These are phyloP conservation scores for Neurospora sp. DNA, from an alignment of 495 filamentous ascomycete species.

Conservation along the genomic window DNA sequence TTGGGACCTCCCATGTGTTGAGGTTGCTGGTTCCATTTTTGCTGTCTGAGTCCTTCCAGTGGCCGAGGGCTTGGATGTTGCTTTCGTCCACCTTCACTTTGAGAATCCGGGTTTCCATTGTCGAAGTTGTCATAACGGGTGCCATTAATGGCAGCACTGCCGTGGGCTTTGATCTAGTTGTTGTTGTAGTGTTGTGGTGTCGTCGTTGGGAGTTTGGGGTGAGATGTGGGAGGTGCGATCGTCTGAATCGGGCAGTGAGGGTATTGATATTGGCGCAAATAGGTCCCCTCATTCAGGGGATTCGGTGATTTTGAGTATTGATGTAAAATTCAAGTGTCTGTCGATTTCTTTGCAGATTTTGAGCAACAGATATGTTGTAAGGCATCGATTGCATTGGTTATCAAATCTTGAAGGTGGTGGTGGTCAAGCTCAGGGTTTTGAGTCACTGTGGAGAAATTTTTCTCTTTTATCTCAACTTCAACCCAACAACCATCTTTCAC, in stretches of 20 bases:
- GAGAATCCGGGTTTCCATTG: slow-evolving; percentile 25
- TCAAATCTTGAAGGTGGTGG: not conserved
- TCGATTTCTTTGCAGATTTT: not conserved
- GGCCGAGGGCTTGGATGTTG: slow-evolving; percentile 13
- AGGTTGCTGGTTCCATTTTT: slow-evolving; percentile 3
- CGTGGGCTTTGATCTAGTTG: not conserved
- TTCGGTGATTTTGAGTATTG: not conserved
- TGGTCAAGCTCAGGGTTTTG: slow-evolving; percentile 4
- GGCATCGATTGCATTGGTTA: not conserved
- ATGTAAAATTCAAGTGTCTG: not conserved
- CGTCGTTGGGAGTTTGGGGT: not conserved
- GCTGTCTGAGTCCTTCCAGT: slow-evolving; percentile 4
- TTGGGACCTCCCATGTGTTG: slow-evolving; percentile 12
- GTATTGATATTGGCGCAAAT: not conserved
- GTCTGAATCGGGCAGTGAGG: not conserved
- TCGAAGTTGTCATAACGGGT: slow-evolving; percentile 1
- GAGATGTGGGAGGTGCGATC: not conserved
- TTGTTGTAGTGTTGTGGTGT: not conserved
- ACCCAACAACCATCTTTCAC: not conserved
- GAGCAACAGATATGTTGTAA: not conserved
- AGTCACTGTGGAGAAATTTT: slow-evolving; percentile 14
- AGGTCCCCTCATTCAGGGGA: not conserved
- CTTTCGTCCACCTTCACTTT: slow-evolving; percentile 13
- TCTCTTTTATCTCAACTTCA: slow-evolving; percentile 5
- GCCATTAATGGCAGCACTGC: not conserved